phyloP scores from a whole-genome alignment of 805 yeast species.

The Starmerella sp. region DNA sequence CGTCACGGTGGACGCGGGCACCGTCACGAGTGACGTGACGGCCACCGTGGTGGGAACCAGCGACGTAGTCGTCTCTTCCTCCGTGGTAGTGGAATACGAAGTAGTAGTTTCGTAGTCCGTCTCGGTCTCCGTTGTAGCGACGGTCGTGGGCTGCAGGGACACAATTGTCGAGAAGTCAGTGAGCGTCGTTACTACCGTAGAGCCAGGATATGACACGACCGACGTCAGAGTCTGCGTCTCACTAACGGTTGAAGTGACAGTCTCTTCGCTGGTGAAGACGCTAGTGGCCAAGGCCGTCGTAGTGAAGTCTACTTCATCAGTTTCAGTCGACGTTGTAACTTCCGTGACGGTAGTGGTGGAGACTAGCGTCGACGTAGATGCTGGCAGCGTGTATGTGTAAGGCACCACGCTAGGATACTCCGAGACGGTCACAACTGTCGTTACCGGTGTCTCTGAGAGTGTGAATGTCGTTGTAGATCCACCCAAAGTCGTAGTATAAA shows the following conservation, averaged over 20 bases:
- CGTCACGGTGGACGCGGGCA: constrained; percentile 6
- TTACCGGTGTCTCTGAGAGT: background rate
- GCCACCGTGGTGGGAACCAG: background rate
- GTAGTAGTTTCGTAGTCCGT: background rate
- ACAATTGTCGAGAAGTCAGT: background rate
- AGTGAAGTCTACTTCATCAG: background rate
- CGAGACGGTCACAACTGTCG: constrained; percentile 12
- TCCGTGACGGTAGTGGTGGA: background rate
- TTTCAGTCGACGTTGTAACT: background rate
- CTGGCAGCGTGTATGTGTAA: constrained; percentile 10
- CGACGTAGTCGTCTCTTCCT: background rate
- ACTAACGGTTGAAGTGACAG: background rate
- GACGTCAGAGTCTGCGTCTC: background rate
- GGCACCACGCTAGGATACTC: constrained; percentile 13
- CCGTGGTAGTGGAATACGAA: background rate
- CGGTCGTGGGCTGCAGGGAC: background rate
- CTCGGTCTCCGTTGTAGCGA: background rate
- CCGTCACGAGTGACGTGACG: background rate
- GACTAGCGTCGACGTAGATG: constrained; percentile 2
- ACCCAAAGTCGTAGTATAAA: constrained; percentile 1
- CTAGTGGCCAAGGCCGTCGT: background rate
- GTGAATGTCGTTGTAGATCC: constrained; percentile 5
- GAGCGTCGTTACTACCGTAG: background rate
- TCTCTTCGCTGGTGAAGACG: background rate
- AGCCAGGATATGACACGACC: background rate